Percentiles rank a stretch among this genome's conserved stretches.
Evolutionary conservation across 1,139 yeast genomes (phyloP).

Genomic region (Geotrichum citri-aurantii): DNA sequence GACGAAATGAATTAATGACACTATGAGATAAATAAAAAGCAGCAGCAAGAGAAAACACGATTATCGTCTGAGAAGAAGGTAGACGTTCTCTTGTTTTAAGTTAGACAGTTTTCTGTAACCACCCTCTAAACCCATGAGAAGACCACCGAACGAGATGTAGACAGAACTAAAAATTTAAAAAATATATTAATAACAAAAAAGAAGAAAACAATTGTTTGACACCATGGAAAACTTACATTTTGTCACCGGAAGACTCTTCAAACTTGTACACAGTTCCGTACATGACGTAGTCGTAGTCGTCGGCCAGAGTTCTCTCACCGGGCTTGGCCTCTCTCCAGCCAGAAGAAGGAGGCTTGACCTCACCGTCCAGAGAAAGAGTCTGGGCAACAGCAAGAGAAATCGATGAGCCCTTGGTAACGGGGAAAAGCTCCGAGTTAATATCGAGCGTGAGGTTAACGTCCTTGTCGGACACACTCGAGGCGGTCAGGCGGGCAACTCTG

Average conservation of each 20-base stretch:
- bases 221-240: slow-evolving; percentile 34
- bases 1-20: not conserved
- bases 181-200: not conserved
- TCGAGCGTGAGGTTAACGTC: slow-evolving; percentile 86
- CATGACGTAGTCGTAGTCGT: slow-evolving; percentile 97
- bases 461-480: slow-evolving; percentile 74
- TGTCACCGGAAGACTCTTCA: slow-evolving; percentile 73
- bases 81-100: slow-evolving; percentile 91
- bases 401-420: slow-evolving; percentile 70
- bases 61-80: slow-evolving; percentile 74
- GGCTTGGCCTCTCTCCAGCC: slow-evolving; percentile 86
- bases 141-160: slow-evolving; percentile 93
- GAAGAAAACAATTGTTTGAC: not conserved
- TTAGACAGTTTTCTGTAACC: slow-evolving; percentile 82
- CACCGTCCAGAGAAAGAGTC: slow-evolving; percentile 56
- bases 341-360: slow-evolving; percentile 51
- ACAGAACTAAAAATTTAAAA: slow-evolving; percentile 58
- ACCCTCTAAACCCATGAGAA: slow-evolving; percentile 90
- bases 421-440: slow-evolving; percentile 87
- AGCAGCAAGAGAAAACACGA: not conserved
- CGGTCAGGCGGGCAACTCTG: slow-evolving; percentile 86
- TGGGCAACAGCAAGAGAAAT: slow-evolving; percentile 87
- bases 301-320: slow-evolving; percentile 81
- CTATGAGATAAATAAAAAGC: not conserved
- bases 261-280: slow-evolving; percentile 96